These are phyloP conservation scores for Zychaea mexicana DNA, from an alignment of 371 early-diverging fungal species.

Conservation along the genomic window DNA sequence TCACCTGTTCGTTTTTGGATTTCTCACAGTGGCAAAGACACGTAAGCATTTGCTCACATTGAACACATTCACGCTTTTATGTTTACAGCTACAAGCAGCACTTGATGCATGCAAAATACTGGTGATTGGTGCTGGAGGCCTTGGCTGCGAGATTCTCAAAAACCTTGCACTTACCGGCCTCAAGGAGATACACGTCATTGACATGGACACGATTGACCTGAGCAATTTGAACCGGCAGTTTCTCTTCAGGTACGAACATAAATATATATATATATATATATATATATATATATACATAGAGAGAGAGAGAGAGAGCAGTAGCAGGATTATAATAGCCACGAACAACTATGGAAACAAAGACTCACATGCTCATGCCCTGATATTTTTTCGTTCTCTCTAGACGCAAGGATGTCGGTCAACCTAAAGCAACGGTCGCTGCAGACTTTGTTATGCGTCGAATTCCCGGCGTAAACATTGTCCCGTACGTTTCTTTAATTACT, in stretches of 20 bases:
- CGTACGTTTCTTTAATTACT: conserved; percentile 56
- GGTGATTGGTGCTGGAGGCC: conserved; percentile 96
- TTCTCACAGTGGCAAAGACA: background rate
- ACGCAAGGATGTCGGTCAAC: conserved; percentile 77
- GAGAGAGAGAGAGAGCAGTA: too few species aligned
- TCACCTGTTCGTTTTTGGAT: background rate
- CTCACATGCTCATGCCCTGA: too few species aligned
- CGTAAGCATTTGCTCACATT: background rate
- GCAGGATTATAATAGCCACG: too few species aligned
- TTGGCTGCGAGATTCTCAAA: conserved; percentile 99
- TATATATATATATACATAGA: conserved; percentile 1
- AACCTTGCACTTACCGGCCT: conserved; percentile 92
- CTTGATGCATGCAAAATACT: conserved; percentile 57
- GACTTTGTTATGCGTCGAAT: conserved; percentile 86
- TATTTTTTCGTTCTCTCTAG: conserved; percentile 31
- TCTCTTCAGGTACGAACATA: conserved; percentile 89
- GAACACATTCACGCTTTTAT: too few species aligned
- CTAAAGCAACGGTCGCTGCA: conserved; percentile 89
- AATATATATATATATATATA: too few species aligned
- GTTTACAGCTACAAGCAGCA: conserved; percentile 29
- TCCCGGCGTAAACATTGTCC: conserved; percentile 77
- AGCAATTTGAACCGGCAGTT: conserved; percentile 99
- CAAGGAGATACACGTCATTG: conserved; percentile 86
- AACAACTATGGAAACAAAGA: too few species aligned
- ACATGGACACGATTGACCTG: conserved; percentile 98